phyloP scores from a whole-genome alignment of 2,329 filamentous ascomycete species.

The Zymoseptoria crescenta region DNA sequence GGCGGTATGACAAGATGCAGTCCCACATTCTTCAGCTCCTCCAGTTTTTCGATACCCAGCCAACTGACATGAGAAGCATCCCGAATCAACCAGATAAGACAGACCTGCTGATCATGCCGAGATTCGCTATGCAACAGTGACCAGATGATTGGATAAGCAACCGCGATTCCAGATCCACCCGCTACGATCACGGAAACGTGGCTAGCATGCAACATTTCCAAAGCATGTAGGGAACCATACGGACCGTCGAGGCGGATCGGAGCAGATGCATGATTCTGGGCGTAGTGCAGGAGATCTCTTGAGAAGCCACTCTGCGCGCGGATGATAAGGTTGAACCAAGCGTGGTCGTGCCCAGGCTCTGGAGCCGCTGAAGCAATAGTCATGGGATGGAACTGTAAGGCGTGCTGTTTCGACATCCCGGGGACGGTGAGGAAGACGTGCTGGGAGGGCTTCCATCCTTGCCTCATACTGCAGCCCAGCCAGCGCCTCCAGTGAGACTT shows the following conservation, averaged over 20 bases:
- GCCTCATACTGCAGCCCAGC: slow-evolving; percentile 21
- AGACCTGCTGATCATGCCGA: slow-evolving; percentile 15
- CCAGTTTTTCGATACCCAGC: slow-evolving; percentile 44
- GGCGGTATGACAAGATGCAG: slow-evolving; percentile 47
- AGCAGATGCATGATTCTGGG: slow-evolving; percentile 38
- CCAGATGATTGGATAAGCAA: slow-evolving; percentile 54
- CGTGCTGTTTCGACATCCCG: slow-evolving; percentile 44
- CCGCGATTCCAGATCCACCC: slow-evolving; percentile 58
- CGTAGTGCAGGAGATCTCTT: slow-evolving; percentile 45
- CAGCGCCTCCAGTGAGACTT: slow-evolving; percentile 7
- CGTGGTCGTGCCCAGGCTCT: slow-evolving; percentile 31
- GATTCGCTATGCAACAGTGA: slow-evolving; percentile 25
- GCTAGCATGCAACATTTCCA: slow-evolving; percentile 45
- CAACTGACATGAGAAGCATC: slow-evolving; percentile 46
- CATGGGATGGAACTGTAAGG: slow-evolving; percentile 57
- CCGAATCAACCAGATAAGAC: slow-evolving; percentile 54
- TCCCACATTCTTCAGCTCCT: slow-evolving; percentile 44
- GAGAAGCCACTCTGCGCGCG: slow-evolving; percentile 56
- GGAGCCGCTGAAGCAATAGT: slow-evolving; percentile 57
- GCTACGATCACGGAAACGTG: slow-evolving; percentile 50
- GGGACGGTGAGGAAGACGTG: slow-evolving; percentile 58
- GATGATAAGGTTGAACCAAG: slow-evolving; percentile 51
- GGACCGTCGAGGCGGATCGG: slow-evolving; percentile 54
- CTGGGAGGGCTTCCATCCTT: slow-evolving; percentile 54
- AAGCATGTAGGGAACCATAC: slow-evolving; percentile 52